phyloP scores from a whole-genome alignment of 2,329 filamentous ascomycete genomes.

The Trichoderma asperellum region DNA sequence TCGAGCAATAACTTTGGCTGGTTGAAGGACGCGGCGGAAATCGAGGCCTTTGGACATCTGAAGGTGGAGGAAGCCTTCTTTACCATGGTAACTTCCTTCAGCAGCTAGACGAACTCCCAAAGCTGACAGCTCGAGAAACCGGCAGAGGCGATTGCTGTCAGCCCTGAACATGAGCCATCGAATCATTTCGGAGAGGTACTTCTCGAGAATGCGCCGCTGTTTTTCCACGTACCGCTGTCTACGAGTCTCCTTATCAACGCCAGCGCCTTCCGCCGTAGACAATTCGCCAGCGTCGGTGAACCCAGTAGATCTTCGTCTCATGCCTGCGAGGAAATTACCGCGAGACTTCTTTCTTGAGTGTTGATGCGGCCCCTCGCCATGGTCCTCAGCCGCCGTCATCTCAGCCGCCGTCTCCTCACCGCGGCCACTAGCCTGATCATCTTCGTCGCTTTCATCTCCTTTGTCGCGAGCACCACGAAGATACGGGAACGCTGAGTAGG shows the following conservation, averaged over 20 bases:
- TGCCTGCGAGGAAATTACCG: conserved; percentile 53
- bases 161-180: conserved; percentile 95
- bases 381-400: conserved; percentile 65
- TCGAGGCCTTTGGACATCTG: conserved; percentile 88
- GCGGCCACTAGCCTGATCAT: conserved; percentile 46
- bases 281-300: conserved; percentile 52
- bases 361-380: conserved; percentile 49
- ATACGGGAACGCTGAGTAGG: conserved; percentile 86
- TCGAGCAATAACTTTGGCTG: conserved; percentile 75
- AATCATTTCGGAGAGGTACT: conserved; percentile 91
- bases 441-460: conserved; percentile 77
- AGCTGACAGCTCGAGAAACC: conserved; percentile 93
- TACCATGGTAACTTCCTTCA: conserved; percentile 96
- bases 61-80: conserved; percentile 92
- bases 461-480: conserved; percentile 78
- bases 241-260: conserved; percentile 50
- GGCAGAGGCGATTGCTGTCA: conserved; percentile 93
- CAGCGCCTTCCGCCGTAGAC: conserved; percentile 52
- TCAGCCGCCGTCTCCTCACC: conserved; percentile 54
- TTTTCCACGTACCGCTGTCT: conserved; percentile 72
- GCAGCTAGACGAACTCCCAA: conserved; percentile 90
- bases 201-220: conserved; percentile 83
- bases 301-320: conserved; percentile 58
- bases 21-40: conserved; percentile 79
- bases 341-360: conserved; percentile 55